phyloP scores from a whole-genome alignment of 495 filamentous ascomycete genomes.

The Evansstolkia leycettana region DNA sequence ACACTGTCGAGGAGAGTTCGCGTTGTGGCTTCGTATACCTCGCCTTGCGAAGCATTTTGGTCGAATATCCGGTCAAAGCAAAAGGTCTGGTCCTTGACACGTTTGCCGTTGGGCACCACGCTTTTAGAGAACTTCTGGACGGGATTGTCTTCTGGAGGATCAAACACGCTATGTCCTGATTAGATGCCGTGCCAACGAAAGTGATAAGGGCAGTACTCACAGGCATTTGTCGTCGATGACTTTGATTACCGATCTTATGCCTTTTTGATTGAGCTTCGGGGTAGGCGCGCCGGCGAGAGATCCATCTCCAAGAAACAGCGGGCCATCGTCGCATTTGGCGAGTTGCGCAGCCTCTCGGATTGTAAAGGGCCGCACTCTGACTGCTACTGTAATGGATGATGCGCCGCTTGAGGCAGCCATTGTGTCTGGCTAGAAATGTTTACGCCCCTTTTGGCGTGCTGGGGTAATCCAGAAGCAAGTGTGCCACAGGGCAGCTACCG shows the following conservation, averaged over 20 bases:
- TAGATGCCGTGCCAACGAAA: background rate
- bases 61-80: slow-evolving; percentile 96
- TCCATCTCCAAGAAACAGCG: slow-evolving; percentile 88
- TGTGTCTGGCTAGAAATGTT: slow-evolving; percentile 8
- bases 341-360: slow-evolving; percentile 54
- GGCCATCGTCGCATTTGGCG: slow-evolving; percentile 70
- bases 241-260: slow-evolving; percentile 84
- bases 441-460: background rate
- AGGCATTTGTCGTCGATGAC: slow-evolving; percentile 93
- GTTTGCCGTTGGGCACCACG: slow-evolving; percentile 73
- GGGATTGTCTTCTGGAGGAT: slow-evolving; percentile 92
- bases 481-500: slow-evolving; percentile 5
- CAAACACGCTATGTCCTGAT: slow-evolving; percentile 60
- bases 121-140: slow-evolving; percentile 82
- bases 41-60: slow-evolving; percentile 82
- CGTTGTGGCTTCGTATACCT: slow-evolving; percentile 94
- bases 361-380: slow-evolving; percentile 89
- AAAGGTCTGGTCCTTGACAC: slow-evolving; percentile 96
- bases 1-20: slow-evolving; percentile 84
- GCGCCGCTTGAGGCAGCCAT: slow-evolving; percentile 48
- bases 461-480: background rate
- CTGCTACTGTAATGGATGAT: slow-evolving; percentile 57
- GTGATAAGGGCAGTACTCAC: slow-evolving; percentile 39
- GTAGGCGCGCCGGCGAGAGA: slow-evolving; percentile 71
- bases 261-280: slow-evolving; percentile 76